phyloP scores from a whole-genome alignment of 2,329 filamentous ascomycete species.

The Botryotinia calthae region DNA sequence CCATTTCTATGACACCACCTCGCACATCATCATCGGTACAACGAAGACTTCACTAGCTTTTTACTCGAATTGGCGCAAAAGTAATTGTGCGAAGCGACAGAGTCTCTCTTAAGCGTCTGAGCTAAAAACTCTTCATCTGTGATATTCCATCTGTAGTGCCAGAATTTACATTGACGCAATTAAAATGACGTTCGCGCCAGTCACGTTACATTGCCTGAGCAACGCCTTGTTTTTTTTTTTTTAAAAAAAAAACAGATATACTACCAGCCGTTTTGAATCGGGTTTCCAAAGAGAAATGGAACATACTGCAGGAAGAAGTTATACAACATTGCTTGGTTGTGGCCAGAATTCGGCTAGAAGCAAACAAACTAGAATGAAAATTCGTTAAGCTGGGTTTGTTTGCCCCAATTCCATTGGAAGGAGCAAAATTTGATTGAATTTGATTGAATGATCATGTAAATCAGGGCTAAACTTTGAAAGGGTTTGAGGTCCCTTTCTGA shows the following conservation, averaged over 20 bases:
- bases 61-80: not conserved
- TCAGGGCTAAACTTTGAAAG: constrained; percentile 1
- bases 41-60: not conserved
- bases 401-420: not conserved
- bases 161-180: not conserved
- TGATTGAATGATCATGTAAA: constrained; percentile 9
- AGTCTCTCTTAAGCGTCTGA: not conserved
- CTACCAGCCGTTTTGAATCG: not conserved
- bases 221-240: not conserved
- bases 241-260: not conserved
- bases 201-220: constrained; percentile 2
- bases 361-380: constrained; percentile 10
- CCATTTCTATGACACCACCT: constrained; percentile 9
- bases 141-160: not conserved
- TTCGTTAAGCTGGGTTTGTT: constrained; percentile 1
- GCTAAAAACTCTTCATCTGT: not conserved
- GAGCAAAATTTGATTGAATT: constrained; percentile 3
- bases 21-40: constrained; percentile 7
- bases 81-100: constrained; percentile 1
- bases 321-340: constrained; percentile 17
- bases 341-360: not conserved
- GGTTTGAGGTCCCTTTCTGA: not conserved
- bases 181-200: not conserved
- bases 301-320: constrained; percentile 9
- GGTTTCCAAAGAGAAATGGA: not conserved